phyloP scores from a whole-genome alignment of 148 eudicot genomes.

The Chenopodium suecicum region DNA sequence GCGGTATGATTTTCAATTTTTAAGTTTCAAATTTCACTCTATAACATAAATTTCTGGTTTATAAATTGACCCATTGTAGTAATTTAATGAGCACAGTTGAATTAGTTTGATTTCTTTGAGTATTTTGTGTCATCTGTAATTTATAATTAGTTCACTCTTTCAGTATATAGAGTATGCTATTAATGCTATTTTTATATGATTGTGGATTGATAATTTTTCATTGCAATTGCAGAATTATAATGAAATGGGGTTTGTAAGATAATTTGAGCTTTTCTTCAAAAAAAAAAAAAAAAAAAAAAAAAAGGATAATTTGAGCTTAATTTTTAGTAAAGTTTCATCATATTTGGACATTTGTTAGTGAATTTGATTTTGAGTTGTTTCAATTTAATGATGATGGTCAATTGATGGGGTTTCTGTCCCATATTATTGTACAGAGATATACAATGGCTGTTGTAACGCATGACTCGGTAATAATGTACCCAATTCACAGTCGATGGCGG shows the following conservation, averaged over 20 bases:
- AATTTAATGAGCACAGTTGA: no score
- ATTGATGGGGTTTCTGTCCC: not conserved
- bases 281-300: no score
- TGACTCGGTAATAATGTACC: conserved; percentile 10
- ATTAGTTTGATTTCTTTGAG: no score
- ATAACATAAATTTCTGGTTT: no score
- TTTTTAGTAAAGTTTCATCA: not conserved
- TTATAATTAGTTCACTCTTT: no score
- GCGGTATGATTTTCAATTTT: no score
- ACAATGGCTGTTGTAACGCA: not conserved
- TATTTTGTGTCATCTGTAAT: no score
- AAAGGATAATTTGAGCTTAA: not conserved
- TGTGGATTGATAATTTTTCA: not conserved
- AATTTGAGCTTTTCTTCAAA: no score
- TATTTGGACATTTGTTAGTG: not conserved
- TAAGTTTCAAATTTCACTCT: no score
- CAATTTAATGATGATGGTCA: not conserved
- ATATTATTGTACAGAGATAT: not conserved
- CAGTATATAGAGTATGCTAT: no score
- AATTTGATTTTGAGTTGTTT: not conserved
- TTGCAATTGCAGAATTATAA: not conserved
- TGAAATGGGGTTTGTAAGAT: not conserved
- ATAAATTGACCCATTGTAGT: no score
- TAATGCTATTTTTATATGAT: not conserved
- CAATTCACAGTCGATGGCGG: conserved; percentile 9